Base-by-base conservation (phyloP, 202 grass and related monocot species). In the Schoenoplectus triqueter region DNA sequence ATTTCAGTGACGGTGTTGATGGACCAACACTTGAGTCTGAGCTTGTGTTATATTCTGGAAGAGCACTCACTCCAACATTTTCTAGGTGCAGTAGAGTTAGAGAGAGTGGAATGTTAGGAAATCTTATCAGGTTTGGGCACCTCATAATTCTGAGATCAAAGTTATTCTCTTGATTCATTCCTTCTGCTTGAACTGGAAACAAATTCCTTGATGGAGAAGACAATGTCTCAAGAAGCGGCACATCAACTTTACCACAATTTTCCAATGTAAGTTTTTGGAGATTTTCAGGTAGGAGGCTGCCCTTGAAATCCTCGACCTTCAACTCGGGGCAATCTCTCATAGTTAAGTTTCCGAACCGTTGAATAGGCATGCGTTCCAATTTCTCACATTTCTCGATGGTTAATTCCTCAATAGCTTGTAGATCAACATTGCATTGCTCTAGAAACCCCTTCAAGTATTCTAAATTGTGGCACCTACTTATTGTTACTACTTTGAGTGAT, bases 391-490 rank as follows among this genome's bases (percentile, higher is more conserved):
- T 10, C 6, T 10, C 0, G 5, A 72, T 72, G 2, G 0, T 1
- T 49, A 72, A 49, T 18, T 8, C 2, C 69, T 49, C 15, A 10
- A 72, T 47, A 3, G 6, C 14, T 10, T 10, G 6, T 49, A 72
- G 7, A 49, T 49, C 2, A 9, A 72, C 0, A 50, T 40, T 57
- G 21, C 11, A 1, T 77, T 41, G 50, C 2, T 15, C 5, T 5
- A 77, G 6, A 77, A 57, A 77, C 41, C 73, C 45, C 48, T 72
- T 13, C 51, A 77, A 41, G 5, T 50, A 57, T n/a, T n/a, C 57
- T 57, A 77, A 59, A 21, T 57, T 41, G 6, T 11, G 6, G 73
- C 73, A 77, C 0, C 5, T 1, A 41, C 9, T 0, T 77, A 77
- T 57, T 11, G 0, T 0, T 5, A 77, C 73, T 57, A 0, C 2